Base-by-base conservation (phyloP, 2,329 filamentous ascomycete species). In the Hirsutella thompsonii region DNA sequence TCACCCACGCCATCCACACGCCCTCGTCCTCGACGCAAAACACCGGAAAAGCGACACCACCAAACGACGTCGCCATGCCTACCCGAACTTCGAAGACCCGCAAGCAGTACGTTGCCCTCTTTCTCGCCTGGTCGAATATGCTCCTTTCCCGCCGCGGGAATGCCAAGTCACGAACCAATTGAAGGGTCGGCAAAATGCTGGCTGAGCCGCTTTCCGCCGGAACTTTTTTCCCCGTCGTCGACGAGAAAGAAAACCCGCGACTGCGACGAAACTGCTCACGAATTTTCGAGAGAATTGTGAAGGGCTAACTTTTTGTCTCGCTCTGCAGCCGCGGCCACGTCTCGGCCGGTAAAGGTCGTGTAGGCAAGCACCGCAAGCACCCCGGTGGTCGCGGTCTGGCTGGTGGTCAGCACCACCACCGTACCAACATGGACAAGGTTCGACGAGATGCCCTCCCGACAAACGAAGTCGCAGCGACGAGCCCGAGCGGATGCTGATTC, bases 341-440 rank as follows among this genome's bases (percentile, higher is more conserved):
- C 67, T 93, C 85, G 64, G 87, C 88, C 78, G 92, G 92, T 78
- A 81, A 96, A 71, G 90, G 92, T 76, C 90, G 90, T 80, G 70
- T 96, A 66, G 92, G 92, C 69, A 96, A 96, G 84, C 89, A 95
- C 83, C 78, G 92, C 66, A 96, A 98, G 82, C 78, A 82, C 57
- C 79, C 76, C 56, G 78, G 78, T 80, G 78, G 78, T 77, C 74
- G 85, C 85, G 78, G 78, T 81, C 74, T 83, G 72, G 92, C 92
- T 67, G 90, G 92, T 93, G 90, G 89, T 79, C 87, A 95, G 75
- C 92, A 98, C 77, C 92, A 98, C 58, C 62, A 65, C 62, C 62
- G 62, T 45, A 66, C 62, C 59, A 66, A 66, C 61, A 63, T 66
- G 84, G 61, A 90, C 82, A 67, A 89, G 86, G 72, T 73, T 88